A percentile compares a stretch with the other conserved stretches of the same genome.
Conservation (phyloP, 2,329 filamentous ascomycete genomes). For the Alternaria brassicae region DNA sequence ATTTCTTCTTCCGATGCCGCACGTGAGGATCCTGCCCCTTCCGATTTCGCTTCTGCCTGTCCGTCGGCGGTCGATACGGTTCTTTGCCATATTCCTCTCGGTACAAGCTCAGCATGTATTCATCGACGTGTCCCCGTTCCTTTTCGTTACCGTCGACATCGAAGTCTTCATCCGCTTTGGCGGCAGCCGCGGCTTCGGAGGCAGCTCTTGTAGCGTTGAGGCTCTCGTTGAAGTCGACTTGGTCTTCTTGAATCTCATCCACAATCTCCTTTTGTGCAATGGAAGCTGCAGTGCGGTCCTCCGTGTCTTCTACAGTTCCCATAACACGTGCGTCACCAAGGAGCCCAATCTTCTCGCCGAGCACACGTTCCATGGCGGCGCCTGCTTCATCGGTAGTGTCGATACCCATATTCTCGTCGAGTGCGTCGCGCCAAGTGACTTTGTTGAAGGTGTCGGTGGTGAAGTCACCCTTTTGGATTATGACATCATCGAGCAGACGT, state of each 20-base stretch:
- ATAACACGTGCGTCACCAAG: conserved; percentile 68
- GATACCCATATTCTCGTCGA: conserved; percentile 58
- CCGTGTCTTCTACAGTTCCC: conserved; percentile 88
- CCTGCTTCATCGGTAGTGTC: conserved; percentile 69
- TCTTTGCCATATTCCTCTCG: conserved; percentile 45
- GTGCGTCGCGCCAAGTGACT: conserved; percentile 71
- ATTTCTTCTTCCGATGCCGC: conserved; percentile 38
- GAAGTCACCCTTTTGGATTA: conserved; percentile 97
- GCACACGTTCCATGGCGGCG: conserved; percentile 83
- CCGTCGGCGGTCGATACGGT: conserved; percentile 41
- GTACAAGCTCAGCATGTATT: conserved; percentile 44
- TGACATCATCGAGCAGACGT: conserved; percentile 95
- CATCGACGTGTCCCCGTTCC: conserved; percentile 42
- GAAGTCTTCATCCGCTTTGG: conserved; percentile 24
- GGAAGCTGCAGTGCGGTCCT: conserved; percentile 88
- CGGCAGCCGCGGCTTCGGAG: conserved; percentile 24
- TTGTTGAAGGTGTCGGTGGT: conserved; percentile 96
- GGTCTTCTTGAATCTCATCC: conserved; percentile 59
- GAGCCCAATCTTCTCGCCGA: conserved; percentile 71
- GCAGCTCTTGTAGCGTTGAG: conserved; percentile 35
- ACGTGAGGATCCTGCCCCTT: conserved; percentile 46
- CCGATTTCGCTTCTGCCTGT: conserved; percentile 40
- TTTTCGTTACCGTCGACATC: conserved; percentile 27
- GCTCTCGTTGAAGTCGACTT: conserved; percentile 51
- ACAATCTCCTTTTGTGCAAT: conserved; percentile 87